Conservation (phyloP, 1,139 yeast genomes). For the Suhomyces choctaworum region DNA sequence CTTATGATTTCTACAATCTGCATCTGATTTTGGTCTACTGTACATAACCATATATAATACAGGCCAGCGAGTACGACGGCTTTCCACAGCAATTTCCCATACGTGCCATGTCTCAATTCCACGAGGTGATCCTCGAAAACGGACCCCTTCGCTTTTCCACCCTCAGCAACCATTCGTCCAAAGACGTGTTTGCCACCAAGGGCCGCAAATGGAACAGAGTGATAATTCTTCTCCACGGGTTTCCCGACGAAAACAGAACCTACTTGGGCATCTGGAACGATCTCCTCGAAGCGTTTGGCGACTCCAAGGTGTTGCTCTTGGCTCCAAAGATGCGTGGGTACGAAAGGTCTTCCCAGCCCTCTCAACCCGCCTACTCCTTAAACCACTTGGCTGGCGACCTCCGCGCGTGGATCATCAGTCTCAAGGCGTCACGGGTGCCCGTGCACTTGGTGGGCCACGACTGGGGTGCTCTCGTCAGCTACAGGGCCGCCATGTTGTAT, state of each 20-base stretch:
- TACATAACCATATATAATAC: too few relatives aligned
- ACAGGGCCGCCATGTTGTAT: constrained; percentile 36
- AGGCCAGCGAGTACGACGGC: too few relatives aligned
- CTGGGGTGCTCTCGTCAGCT: constrained; percentile 47
- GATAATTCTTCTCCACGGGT: constrained; percentile 42
- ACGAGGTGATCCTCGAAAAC: constrained; percentile 22
- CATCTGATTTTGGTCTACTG: constrained; percentile 8
- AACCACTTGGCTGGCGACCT: constrained; percentile 39
- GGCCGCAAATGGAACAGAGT: constrained; percentile 27
- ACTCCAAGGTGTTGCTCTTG: constrained; percentile 27
- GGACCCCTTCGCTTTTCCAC: constrained; percentile 30
- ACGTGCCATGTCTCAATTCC: constrained; percentile 3
- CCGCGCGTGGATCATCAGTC: constrained; percentile 34
- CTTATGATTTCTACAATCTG: too few relatives aligned
- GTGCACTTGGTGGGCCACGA: constrained; percentile 48
- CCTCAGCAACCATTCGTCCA: constrained; percentile 21
- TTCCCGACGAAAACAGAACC: constrained; percentile 42
- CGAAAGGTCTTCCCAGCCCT: constrained; percentile 37
- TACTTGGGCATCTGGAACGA: constrained; percentile 29
- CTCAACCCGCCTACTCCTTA: constrained; percentile 27
- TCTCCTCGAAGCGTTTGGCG: constrained; percentile 20
- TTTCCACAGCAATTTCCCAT: too few relatives aligned
- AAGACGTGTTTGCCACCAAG: constrained; percentile 19
- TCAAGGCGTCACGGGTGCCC: constrained; percentile 25
- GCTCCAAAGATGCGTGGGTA: constrained; percentile 47